A percentile compares a stretch with the other conserved stretches of the same genome.
These are phyloP conservation scores for Pythium biforme DNA, from an alignment of 352 stramenopile genomes.

Conservation along the genomic window DNA sequence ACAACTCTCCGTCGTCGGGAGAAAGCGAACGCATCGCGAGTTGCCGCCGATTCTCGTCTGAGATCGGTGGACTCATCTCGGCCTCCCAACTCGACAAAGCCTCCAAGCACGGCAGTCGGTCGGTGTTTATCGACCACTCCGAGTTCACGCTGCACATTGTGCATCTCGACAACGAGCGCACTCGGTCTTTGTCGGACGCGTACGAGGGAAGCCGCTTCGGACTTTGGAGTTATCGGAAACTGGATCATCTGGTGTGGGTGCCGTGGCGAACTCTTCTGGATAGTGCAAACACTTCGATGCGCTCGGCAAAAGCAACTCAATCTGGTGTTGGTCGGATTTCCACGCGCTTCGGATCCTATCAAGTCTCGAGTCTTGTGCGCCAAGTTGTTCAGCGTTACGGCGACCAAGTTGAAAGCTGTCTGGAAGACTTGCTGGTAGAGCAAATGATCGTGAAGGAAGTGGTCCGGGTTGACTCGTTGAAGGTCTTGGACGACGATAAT, in stretches of 20 bases:
- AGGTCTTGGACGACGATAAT: neutral
- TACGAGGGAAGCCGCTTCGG: slow-evolving; percentile 5
- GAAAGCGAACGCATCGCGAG: neutral
- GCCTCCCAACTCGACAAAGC: neutral
- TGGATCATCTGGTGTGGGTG: slow-evolving; percentile 26
- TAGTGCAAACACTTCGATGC: neutral
- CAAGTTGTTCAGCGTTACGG: neutral
- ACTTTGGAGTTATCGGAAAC: neutral
- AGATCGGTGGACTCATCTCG: slow-evolving; percentile 14
- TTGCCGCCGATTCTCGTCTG: slow-evolving; percentile 10
- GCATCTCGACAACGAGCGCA: slow-evolving; percentile 6
- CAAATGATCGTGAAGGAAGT: slow-evolving; percentile 15
- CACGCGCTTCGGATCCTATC: neutral
- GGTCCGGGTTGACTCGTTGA: neutral
- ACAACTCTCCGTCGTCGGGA: neutral
- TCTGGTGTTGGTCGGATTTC: neutral
- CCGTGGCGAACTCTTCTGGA: slow-evolving; percentile 10
- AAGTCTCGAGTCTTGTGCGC: neutral
- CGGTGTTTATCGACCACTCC: neutral
- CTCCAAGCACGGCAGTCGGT: neutral
- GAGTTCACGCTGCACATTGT: slow-evolving; percentile 16
- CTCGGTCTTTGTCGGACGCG: neutral
- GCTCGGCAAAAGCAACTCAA: neutral
- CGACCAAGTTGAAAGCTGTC: neutral
- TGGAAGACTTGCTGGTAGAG: slow-evolving; percentile 6